Base-by-base conservation (phyloP, 164 flowering plant species). In the Brasenia schreberi region DNA sequence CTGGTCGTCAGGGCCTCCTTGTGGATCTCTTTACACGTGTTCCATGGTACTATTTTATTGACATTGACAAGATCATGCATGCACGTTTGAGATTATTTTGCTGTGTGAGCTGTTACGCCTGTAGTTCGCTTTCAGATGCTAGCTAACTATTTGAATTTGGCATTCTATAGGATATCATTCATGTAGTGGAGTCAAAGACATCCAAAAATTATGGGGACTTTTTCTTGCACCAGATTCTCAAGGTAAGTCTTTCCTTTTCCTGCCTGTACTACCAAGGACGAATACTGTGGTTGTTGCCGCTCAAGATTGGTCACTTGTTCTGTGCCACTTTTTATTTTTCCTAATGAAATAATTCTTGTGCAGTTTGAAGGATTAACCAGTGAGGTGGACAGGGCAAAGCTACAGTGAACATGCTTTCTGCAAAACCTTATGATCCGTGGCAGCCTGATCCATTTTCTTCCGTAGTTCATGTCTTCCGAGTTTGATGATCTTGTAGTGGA, bases 161-260 rank as follows among this genome's bases (percentile, higher is more conserved):
- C 69, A 4, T 19, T 72, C 19, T 77, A 70, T 86, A 94, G 99
- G 94, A 91, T 74, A 79, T 85, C 81, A 68, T 94, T 67, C 84
- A 82, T 72, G 88, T 91, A 63, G 82, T 84, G 4, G 96, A 89
- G 68, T 74, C 88, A 18, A 94, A 91, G 70, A 81, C 96, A 64
- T 62, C 81, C 17, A 94, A 94, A 77, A 77, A 75, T 7, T 91
- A 91, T 69, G 96, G 96, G 7, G 97, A 94, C 72, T 86, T 75
- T 79, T 94, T 91, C 78, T 68, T 94, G 83, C 88, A 96, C 64
- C 97, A 94, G 76, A 86, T 94, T 72, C 87, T 81, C 45, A 94
- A 94, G 96, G 99, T 94, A 69, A 68, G 70, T 4, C 18, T 12
- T 53, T 62, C 5, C 60, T 39, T 14, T 42, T 63, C 14, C 18